These are phyloP conservation scores for Suillus hirtellus DNA, from an alignment of 768 basidiomycete species.

Conservation along the genomic window DNA sequence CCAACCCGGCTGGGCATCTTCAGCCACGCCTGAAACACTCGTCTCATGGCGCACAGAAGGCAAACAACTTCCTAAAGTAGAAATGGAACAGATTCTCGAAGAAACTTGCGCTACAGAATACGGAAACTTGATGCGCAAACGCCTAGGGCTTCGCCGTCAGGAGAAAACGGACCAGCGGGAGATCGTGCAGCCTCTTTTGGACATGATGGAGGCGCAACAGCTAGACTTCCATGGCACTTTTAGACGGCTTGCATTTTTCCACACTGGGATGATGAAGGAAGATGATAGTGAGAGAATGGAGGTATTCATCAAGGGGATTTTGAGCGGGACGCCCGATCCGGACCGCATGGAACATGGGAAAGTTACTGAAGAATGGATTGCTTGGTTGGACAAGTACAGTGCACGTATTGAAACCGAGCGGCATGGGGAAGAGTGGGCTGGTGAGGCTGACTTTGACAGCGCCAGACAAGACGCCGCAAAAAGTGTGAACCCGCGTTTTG, in stretches of 20 bases:
- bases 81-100: conserved; percentile 63
- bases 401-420: conserved; percentile 55
- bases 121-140: conserved; percentile 69
- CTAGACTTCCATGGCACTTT: conserved; percentile 92
- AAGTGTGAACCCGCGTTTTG: conserved; percentile 83
- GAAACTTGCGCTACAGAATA: conserved; percentile 65
- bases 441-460: conserved; percentile 39
- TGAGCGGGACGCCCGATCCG: conserved; percentile 49
- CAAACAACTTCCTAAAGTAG: conserved; percentile 50
- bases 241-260: conserved; percentile 68
- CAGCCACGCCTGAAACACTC: conserved; percentile 50
- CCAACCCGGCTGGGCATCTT: conserved; percentile 63
- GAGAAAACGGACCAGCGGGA: conserved; percentile 57
- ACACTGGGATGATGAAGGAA: conserved; percentile 37
- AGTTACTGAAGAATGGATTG: conserved; percentile 53
- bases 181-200: conserved; percentile 69
- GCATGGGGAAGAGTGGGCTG: conserved; percentile 41
- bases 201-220: conserved; percentile 66
- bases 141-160: conserved; percentile 70
- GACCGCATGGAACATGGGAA: conserved; percentile 42
- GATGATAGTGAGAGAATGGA: conserved; percentile 32
- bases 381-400: conserved; percentile 67
- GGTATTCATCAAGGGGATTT: conserved; percentile 43
- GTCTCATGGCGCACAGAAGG: conserved; percentile 63
- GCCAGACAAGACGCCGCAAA: conserved; percentile 53